Evolutionary conservation across 495 filamentous ascomycete genomes (phyloP), one percentile per base, ranked within the genome.

Genomic region (Paragyromitra xinjiangensis): DNA sequence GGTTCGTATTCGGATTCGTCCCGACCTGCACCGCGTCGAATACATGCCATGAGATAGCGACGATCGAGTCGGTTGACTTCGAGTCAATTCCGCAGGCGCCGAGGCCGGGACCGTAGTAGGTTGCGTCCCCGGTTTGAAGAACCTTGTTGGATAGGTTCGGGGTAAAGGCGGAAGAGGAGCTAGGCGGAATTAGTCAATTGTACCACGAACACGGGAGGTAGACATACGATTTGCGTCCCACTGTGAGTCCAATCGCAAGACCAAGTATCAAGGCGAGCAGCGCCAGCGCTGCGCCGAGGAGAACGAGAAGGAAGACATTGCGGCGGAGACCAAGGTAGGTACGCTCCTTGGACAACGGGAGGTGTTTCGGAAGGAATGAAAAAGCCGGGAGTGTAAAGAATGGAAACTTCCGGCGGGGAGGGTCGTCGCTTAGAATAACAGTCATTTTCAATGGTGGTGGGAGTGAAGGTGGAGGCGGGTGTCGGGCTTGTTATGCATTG

Each of bases 71-170:
- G 12, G 80, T 84, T 9, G 82, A 82, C 0, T 81, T 84, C 50
- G 86, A 89, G 8, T 83, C 86, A 29, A 87, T 84, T 2, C 93
- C 93, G 79, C 93, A 96, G 1, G 92, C 88, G 19, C 93, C 92
- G 1, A 94, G 85, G 0, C 83, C 91, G 4, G 91, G 87, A 24
- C 82, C 84, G 81, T 92, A 94, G 84, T 91, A 94, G 0, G 91
- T 94, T 45, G 93, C 80, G 64, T 93, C 89, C 61, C 92, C 92
- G 22, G 84, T 87, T 80, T 90, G 89, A 3, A 83, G 82, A 2
- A 84, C 79, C 0, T 80, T 83, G 71, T 85, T 85, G 64, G 84
- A 84, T 1, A 90, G 89, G 2, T 92, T 88, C 0, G 90, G 88
- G 42, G 91, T 79, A n/a, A 37, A 67, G 42, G 44, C 44, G 6